Percentiles rank a stretch among this genome's conserved stretches.
phyloP scores from a whole-genome alignment of 495 filamentous ascomycete species.

The Penicillium parvum region DNA sequence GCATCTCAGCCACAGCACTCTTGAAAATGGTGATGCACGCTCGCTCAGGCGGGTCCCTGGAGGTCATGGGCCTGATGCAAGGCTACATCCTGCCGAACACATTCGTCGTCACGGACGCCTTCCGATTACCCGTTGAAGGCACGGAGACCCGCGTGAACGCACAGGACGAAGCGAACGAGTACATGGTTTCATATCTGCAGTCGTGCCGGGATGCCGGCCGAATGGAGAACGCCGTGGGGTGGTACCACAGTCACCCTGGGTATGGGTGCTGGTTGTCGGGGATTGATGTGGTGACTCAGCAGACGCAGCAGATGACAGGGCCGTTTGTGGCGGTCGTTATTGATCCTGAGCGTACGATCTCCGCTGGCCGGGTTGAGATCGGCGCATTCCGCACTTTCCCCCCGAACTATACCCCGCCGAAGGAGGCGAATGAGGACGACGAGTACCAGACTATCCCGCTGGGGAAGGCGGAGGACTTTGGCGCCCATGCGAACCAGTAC shows the following conservation, averaged over 20 bases:
- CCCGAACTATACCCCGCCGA: slow-evolving; percentile 60
- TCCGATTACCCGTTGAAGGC: slow-evolving; percentile 91
- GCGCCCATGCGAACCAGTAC: slow-evolving; percentile 83
- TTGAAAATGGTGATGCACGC: slow-evolving; percentile 99
- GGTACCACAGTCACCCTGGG: slow-evolving; percentile 97
- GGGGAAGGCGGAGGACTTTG: slow-evolving; percentile 92
- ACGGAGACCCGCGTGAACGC: slow-evolving; percentile 98
- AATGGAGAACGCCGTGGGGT: slow-evolving; percentile 88
- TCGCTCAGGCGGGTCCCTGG: slow-evolving; percentile 81
- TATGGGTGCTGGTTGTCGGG: slow-evolving; percentile 98
- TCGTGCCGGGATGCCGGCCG: slow-evolving; percentile 70
- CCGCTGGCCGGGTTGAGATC: slow-evolving; percentile 92
- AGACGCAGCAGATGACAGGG: slow-evolving; percentile 79
- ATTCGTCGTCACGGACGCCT: slow-evolving; percentile 91
- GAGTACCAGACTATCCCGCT: slow-evolving; percentile 69
- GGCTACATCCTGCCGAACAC: slow-evolving; percentile 78
- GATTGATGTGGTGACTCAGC: slow-evolving; percentile 89
- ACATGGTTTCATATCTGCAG: slow-evolving; percentile 82
- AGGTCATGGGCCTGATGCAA: slow-evolving; percentile 99
- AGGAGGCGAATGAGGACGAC: slow-evolving; percentile 42
- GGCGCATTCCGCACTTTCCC: slow-evolving; percentile 94
- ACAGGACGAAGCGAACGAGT: slow-evolving; percentile 91
- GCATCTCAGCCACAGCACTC: slow-evolving; percentile 88
- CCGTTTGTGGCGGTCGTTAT: slow-evolving; percentile 96
- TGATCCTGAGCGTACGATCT: slow-evolving; percentile 94